Base-by-base conservation (phyloP, 495 filamentous ascomycete species). In the Trichoderma reesei region DNA sequence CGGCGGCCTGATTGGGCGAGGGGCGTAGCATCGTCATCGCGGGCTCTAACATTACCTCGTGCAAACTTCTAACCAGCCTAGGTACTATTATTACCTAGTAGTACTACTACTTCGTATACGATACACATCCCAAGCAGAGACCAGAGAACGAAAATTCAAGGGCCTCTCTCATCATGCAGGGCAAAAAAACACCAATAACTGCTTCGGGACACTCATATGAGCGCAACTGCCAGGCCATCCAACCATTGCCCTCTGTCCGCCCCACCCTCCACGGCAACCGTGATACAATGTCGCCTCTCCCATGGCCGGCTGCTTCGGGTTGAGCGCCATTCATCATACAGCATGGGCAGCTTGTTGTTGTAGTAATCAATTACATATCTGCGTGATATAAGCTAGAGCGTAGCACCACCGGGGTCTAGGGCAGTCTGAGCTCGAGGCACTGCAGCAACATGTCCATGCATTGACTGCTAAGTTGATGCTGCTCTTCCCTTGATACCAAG, bases 21-120 rank as follows among this genome's bases (percentile, higher is more conserved):
- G 10, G 51, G 51, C 20, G 51, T 8, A 20, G 51, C 51, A 56
- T 56, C 51, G 51, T 56, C 51, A 56, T 56, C 51, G 26, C 51
- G 5, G 51, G 31, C 34, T 33, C 20, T 13, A n/a, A n/a, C n/a
- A n/a, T n/a, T n/a, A n/a, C 51, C 51, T 56, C 18, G 20, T 46
- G 11, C 42, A 46, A 46, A 46, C 42, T 46, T 56, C 51, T 56
- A 56, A 56, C 51, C 51, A 56, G 20, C 4, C 51, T 11, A 56
- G 37, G n/a, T n/a, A n/a, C n/a, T n/a, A n/a, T n/a, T n/a, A n/a
- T n/a, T n/a, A n/a, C n/a, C n/a, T n/a, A n/a, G n/a, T n/a, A n/a
- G n/a, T n/a, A n/a, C n/a, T n/a, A n/a, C n/a, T n/a, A n/a, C n/a
- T n/a, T n/a, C n/a, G n/a, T n/a, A n/a, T n/a, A n/a, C n/a, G n/a